These are phyloP conservation scores for Cystobasidiopsis lactophilus DNA, from an alignment of 768 basidiomycete species.

Conservation along the genomic window DNA sequence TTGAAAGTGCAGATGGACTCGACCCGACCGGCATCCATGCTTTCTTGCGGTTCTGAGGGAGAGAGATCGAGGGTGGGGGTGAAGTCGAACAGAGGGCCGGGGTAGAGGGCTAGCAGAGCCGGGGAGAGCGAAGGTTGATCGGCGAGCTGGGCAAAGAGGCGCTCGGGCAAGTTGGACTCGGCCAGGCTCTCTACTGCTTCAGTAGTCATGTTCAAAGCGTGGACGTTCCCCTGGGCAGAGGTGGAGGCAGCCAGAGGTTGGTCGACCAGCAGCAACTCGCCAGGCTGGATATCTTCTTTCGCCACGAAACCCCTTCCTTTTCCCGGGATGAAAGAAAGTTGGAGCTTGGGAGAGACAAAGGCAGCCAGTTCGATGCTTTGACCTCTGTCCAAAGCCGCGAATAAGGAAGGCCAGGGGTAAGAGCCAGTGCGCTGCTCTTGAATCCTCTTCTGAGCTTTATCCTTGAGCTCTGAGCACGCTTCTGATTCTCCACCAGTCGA, in stretches of 20 bases:
- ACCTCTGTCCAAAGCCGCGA: background rate
- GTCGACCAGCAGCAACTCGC: background rate
- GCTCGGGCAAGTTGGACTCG: background rate
- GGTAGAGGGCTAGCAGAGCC: background rate
- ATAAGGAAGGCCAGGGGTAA: background rate
- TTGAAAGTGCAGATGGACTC: background rate
- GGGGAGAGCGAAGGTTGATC: background rate
- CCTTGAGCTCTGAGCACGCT: background rate
- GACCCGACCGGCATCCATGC: background rate
- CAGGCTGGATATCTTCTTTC: background rate
- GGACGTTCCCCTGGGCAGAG: background rate
- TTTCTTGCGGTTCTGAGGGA: background rate
- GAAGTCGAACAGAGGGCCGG: background rate
- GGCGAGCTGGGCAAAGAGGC: background rate
- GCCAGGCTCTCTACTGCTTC: background rate
- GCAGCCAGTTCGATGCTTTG: background rate
- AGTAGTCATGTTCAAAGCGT: background rate
- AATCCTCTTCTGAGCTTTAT: background rate
- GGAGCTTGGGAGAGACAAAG: background rate
- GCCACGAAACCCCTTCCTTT: constrained; percentile 1
- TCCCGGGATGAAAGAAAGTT: background rate
- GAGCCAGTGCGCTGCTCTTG: background rate
- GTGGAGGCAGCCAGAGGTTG: background rate
- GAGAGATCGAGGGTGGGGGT: too few species aligned
- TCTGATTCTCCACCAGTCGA: background rate